Percentiles rank a stretch among this genome's conserved stretches.
Conservation (phyloP, 2,329 filamentous ascomycete genomes). For the Chaetomiaceae sp. region DNA sequence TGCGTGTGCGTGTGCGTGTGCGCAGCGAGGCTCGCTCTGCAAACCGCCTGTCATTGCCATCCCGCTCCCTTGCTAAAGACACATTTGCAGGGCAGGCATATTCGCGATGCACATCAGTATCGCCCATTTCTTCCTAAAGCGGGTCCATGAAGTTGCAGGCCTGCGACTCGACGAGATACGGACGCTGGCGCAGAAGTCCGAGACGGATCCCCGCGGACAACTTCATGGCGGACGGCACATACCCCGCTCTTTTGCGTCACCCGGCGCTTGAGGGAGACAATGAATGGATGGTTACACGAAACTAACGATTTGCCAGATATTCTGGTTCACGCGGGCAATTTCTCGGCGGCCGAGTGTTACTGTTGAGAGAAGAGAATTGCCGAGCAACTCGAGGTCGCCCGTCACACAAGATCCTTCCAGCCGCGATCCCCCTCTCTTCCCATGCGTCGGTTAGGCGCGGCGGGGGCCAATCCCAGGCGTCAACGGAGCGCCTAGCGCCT, state of each 20-base stretch:
- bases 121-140: neutral
- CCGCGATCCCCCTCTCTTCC: neutral
- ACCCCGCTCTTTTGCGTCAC: neutral
- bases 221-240: too few relatives aligned
- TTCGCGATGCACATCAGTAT: neutral
- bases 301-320: neutral
- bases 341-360: too few relatives aligned
- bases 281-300: slow-evolving; percentile 3
- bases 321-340: neutral
- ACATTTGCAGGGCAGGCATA: too few relatives aligned
- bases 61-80: neutral
- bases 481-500: neutral
- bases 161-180: slow-evolving; percentile 17
- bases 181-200: neutral
- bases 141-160: neutral
- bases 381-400: neutral
- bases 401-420: slow-evolving; percentile 9
- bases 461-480: neutral
- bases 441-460: slow-evolving; percentile 7
- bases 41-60: neutral
- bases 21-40: slow-evolving; percentile 2
- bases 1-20: too few relatives aligned
- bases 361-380: neutral
- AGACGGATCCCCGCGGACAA: too few relatives aligned
- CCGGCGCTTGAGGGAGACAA: neutral